Evolutionary conservation across 495 filamentous ascomycete genomes (phyloP).

Genomic region (Xylaria telfairii): DNA sequence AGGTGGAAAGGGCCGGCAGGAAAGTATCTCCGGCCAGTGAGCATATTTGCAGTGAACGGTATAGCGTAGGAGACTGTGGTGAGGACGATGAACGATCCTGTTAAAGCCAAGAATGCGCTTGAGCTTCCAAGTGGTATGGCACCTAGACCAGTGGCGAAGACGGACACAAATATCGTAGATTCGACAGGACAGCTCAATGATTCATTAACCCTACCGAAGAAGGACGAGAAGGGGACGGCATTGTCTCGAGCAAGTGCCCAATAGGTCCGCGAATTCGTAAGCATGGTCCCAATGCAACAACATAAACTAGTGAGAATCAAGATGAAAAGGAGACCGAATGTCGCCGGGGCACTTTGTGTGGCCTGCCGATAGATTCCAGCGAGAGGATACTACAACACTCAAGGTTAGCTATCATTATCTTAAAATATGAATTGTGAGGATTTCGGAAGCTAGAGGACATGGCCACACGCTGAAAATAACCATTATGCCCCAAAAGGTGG

Average conservation of each 20-base stretch:
- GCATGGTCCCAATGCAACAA: conserved; percentile 68
- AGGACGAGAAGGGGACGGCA: conserved; percentile 59
- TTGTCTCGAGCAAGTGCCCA: conserved; percentile 84
- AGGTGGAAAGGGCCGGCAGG: conserved; percentile 74
- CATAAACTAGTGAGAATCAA: conserved; percentile 68
- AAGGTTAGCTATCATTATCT: background rate
- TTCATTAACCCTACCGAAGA: conserved; percentile 56
- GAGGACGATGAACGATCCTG: conserved; percentile 76
- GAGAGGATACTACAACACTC: conserved; percentile 63
- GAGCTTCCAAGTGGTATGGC: conserved; percentile 75
- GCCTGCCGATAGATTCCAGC: conserved; percentile 82
- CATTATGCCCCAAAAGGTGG: background rate
- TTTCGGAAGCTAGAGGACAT: background rate
- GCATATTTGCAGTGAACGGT: conserved; percentile 75
- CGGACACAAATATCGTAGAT: conserved; percentile 68
- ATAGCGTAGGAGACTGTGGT: conserved; percentile 75
- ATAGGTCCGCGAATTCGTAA: conserved; percentile 82
- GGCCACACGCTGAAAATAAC: background rate
- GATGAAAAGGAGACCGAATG: conserved; percentile 72
- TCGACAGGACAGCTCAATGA: conserved; percentile 68
- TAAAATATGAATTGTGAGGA: background rate
- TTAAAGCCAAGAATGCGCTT: conserved; percentile 78
- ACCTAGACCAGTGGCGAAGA: conserved; percentile 69
- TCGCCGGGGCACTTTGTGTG: conserved; percentile 63
- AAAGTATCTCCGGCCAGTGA: conserved; percentile 68